Base-by-base conservation (phyloP, 768 basidiomycete species). In the Tulasnella sp. region DNA sequence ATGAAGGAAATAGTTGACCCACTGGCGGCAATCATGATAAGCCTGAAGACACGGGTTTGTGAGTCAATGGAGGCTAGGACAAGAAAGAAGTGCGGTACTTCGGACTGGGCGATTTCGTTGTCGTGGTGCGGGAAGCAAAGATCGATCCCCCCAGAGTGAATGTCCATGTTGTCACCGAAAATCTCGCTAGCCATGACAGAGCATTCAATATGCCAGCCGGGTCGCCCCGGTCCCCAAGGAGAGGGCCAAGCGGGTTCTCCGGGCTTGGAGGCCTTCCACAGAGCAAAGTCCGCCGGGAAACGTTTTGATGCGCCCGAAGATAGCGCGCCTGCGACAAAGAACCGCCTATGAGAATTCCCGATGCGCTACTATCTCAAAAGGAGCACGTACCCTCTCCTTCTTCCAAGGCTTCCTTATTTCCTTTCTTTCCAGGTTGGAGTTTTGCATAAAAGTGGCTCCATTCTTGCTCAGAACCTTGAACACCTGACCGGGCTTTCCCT, bases 191-290 rank as follows among this genome's bases (percentile, higher is more conserved):
- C 97, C 97, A 99, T 99, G 46, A 98, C 97, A 4, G 95, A 97
- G 87, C 97, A 99, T 85, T 99, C 97, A 80, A 99, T 99, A 85
- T 99, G 97, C 97, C 97, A 99, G 22, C 97, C 97, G 3, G 97
- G 97, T 64, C 97, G 90, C n/a, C 97, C 96, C 60, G 88, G 88
- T 24, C 98, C 98, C 98, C 98, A 99, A 7, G 96, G 93, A 16
- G 96, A 98, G 0, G 93, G 91, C 97, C 98, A 99, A 3, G 93
- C 93, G 2, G 98, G 98, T 85, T 99, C 98, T 9, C 98, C 98
- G 2, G 96, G 91, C 87, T 96, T 97, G 42, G 96, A 95, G 2
- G 94, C 92, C 87, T 99, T 99, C 98, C 98, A 99, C 18, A 99
- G 88, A 6, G 98, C 98, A 86, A 99, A 99, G 86, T 99, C 98